Evolutionary conservation across 108 stramenopile genomes (phyloP).

Genomic region (Fragilaria radians): DNA sequence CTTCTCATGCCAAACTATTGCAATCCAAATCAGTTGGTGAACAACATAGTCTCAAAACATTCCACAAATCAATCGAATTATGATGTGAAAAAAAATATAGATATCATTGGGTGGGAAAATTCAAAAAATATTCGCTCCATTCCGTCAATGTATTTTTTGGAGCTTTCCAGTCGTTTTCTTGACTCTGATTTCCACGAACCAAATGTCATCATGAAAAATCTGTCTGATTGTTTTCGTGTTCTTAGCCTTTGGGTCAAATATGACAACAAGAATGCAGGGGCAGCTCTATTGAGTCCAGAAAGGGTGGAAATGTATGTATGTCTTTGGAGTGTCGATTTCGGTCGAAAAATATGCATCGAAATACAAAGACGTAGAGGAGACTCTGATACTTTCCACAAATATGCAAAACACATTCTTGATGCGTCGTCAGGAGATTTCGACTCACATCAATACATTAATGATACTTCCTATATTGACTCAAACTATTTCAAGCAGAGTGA

Average conservation of each 20-base stretch:
- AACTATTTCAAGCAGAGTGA: background rate
- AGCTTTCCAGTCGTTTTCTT: background rate
- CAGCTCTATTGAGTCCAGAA: background rate
- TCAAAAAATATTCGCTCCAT: too few species aligned
- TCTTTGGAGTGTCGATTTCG: background rate
- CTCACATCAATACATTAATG: background rate
- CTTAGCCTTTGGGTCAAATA: background rate
- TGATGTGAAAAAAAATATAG: too few species aligned
- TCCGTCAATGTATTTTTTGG: background rate
- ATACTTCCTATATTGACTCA: background rate
- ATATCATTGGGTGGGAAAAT: too few species aligned
- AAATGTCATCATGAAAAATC: background rate
- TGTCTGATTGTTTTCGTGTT: background rate
- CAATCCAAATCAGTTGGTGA: too few species aligned
- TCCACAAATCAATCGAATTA: too few species aligned
- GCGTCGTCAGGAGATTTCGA: background rate
- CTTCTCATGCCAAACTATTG: too few species aligned
- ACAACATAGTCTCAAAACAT: too few species aligned
- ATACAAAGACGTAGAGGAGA: background rate
- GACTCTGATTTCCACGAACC: background rate
- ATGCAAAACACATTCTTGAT: constrained; percentile 2
- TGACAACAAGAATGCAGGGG: background rate
- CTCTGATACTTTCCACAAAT: constrained; percentile 4
- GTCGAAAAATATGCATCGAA: background rate
- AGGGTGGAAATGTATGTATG: constrained; percentile 1